These are phyloP conservation scores for Solanum hybrid DNA, from an alignment of 305 asterid genomes.

Conservation along the genomic window DNA sequence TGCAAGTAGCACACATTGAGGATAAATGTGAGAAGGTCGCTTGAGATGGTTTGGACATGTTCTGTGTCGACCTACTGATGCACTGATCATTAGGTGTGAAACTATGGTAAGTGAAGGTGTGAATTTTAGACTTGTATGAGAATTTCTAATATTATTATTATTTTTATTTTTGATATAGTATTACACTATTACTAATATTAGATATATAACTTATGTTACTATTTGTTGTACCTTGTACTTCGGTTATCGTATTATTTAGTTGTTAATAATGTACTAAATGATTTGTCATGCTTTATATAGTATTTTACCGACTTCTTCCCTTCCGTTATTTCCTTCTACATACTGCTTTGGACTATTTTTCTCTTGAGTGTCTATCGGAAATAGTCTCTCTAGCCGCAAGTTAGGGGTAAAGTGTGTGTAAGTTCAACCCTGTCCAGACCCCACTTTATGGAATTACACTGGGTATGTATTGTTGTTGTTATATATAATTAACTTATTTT, in stretches of 20 bases:
- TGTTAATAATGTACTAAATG: background rate
- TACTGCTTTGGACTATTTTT: background rate
- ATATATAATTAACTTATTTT: background rate
- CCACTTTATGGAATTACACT: background rate
- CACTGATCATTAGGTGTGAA: background rate
- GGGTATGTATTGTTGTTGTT: background rate
- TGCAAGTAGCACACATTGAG: background rate
- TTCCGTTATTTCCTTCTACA: background rate
- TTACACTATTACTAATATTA: background rate
- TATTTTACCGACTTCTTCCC: background rate
- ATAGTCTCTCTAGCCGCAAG: background rate
- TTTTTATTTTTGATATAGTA: background rate
- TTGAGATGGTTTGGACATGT: background rate
- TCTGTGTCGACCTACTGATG: background rate
- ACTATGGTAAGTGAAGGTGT: background rate
- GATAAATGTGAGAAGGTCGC: background rate
- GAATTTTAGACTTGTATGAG: background rate
- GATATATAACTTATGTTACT: background rate
- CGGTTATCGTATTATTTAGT: background rate
- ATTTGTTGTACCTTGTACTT: background rate
- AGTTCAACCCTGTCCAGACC: background rate
- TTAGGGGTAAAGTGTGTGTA: background rate
- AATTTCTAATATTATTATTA: background rate
- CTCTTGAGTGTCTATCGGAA: background rate
- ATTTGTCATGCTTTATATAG: background rate